A percentile compares a stretch with the other conserved stretches of the same genome.
Evolutionary conservation across 805 yeast genomes (phyloP).

Genomic region (Ogataea ramenticola): DNA sequence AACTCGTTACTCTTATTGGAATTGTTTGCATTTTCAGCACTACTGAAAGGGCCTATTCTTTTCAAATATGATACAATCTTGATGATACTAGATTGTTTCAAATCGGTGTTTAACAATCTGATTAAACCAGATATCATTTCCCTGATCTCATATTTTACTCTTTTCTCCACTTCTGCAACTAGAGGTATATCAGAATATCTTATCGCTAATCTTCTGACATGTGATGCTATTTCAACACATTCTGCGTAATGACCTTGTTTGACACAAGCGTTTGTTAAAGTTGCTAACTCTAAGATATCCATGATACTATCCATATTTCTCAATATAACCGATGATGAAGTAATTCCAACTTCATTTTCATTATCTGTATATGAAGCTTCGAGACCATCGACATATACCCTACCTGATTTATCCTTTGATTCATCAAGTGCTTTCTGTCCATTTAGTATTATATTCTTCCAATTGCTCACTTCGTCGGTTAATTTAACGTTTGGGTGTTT

Average conservation of each 20-base stretch:
- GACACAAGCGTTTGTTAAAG: slow-evolving; percentile 77
- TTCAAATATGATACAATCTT: slow-evolving; percentile 72
- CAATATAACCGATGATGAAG: slow-evolving; percentile 32
- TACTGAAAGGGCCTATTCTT: slow-evolving; percentile 50
- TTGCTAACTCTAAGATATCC: slow-evolving; percentile 78
- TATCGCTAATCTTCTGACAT: slow-evolving; percentile 58
- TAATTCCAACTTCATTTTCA: not conserved
- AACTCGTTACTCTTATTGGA: slow-evolving; percentile 12
- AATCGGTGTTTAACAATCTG: slow-evolving; percentile 61
- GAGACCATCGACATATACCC: not conserved
- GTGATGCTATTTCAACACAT: slow-evolving; percentile 76
- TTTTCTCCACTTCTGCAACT: slow-evolving; percentile 41
- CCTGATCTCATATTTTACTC: slow-evolving; percentile 48
- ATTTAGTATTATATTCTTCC: not conserved
- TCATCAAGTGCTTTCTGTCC: not conserved
- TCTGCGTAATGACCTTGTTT: slow-evolving; percentile 82
- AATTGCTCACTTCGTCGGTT: slow-evolving; percentile 4
- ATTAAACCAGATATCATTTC: slow-evolving; percentile 65
- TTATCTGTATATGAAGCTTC: not conserved
- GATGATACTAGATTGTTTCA: slow-evolving; percentile 70
- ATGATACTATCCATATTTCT: slow-evolving; percentile 63
- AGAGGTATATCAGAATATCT: slow-evolving; percentile 59
- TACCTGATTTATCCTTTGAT: not conserved
- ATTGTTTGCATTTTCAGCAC: slow-evolving; percentile 1
- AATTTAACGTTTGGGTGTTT: slow-evolving; percentile 24